These are phyloP conservation scores for Gastrolobium villosum DNA, from an alignment of 306 rosid species.

Conservation along the genomic window DNA sequence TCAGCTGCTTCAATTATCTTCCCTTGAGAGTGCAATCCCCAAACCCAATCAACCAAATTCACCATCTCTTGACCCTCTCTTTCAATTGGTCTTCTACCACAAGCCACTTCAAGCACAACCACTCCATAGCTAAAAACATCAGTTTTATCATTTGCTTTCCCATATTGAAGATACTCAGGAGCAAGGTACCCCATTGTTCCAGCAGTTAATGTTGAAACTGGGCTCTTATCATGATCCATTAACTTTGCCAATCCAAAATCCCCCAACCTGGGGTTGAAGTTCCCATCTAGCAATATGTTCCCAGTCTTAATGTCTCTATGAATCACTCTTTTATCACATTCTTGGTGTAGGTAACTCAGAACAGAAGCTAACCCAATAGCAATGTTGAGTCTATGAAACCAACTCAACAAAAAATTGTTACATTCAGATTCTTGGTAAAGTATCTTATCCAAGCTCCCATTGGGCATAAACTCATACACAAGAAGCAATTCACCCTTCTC, in stretches of 20 bases:
- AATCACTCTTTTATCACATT: slow-evolving; percentile 83
- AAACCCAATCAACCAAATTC: slow-evolving; percentile 52
- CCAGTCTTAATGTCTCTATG: slow-evolving; percentile 81
- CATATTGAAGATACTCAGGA: slow-evolving; percentile 89
- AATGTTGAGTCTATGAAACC: slow-evolving; percentile 49
- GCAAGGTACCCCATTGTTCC: slow-evolving; percentile 94
- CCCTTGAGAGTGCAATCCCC: slow-evolving; percentile 53
- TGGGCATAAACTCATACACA: slow-evolving; percentile 69
- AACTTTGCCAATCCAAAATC: slow-evolving; percentile 89
- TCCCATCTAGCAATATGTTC: slow-evolving; percentile 69
- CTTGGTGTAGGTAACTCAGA: slow-evolving; percentile 72
- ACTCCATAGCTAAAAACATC: slow-evolving; percentile 85
- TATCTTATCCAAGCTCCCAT: slow-evolving; percentile 54
- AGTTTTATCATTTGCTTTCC: slow-evolving; percentile 78
- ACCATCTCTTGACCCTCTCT: slow-evolving; percentile 49
- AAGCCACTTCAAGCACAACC: slow-evolving; percentile 60
- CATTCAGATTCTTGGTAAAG: slow-evolving; percentile 43
- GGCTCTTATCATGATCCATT: slow-evolving; percentile 90
- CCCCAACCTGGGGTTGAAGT: slow-evolving; percentile 64
- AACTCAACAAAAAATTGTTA: slow-evolving; percentile 31
- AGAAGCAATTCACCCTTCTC: slow-evolving; percentile 80
- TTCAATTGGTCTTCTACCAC: slow-evolving; percentile 59
- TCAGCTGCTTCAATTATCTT: slow-evolving; percentile 51
- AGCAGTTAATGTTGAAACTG: slow-evolving; percentile 76
- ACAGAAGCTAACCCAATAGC: slow-evolving; percentile 51